Evolutionary conservation across 202 grass and related monocot genomes (phyloP), one percentile per base, ranked within the genome.

Genomic region (Bolboschoenoplectus hybrid): DNA sequence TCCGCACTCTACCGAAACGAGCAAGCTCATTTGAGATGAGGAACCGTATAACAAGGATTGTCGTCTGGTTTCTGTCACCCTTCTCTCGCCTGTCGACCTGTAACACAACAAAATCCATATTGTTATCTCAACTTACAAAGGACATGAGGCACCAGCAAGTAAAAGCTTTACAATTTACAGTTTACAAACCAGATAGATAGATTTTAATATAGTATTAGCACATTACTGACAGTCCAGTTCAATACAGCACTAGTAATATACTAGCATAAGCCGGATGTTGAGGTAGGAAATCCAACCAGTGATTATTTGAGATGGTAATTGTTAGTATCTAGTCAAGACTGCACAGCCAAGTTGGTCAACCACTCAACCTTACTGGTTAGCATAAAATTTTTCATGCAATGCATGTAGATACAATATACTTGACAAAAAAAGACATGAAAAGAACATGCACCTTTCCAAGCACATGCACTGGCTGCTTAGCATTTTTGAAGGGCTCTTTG

Each of bases 1-100:
- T 93, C 80, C 88, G 91, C 69, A 90, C 91, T 92, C 91, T 97
- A 90, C 86, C 93, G 77, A 95, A 86, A 62, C 95, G 89, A 73
- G 85, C 63, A 86, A 74, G 87, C 58, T 89, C 88, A 89, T 88
- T 95, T 80, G 87, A 89, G 74, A 97, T 89, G 76, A 91, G 93
- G 64, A 93, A 92, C 75, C 88, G 91, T 61, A 95, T 93, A 60
- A 95, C 84, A 92, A 97, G 84, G 88, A 97, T 88, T 53, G 91
- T 88, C 75, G 84, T 71, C 63, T 88, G 88, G 26, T 73, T 92
- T 89, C 92, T 95, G 82, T 94, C 91, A 88, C 16, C 89, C 81
- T 73, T 91, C 83, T 98, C 96, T 83, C 93, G 90, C 35, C 89
- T 83, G 47, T 95, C 93, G 84, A 98, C 91, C 96, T 98, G 83